These are phyloP conservation scores for Vaccinium darrowii DNA, from an alignment of 148 eudicot genomes.

Conservation along the genomic window DNA sequence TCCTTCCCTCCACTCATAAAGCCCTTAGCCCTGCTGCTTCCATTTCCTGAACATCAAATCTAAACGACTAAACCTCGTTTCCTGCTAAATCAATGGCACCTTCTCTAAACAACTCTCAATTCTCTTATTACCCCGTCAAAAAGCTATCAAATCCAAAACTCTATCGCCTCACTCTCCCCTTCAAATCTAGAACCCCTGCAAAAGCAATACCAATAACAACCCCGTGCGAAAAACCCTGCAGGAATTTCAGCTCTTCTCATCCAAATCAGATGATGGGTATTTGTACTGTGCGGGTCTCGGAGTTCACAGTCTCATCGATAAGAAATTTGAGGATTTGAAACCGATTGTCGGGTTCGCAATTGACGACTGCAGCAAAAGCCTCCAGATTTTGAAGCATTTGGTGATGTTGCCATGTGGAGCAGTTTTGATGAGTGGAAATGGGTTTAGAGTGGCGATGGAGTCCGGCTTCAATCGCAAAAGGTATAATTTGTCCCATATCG, in stretches of 20 bases:
- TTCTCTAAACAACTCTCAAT: no score
- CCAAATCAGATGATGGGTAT: constrained; percentile 66
- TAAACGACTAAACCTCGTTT: no score
- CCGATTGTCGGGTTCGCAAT: constrained; percentile 89
- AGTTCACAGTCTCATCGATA: constrained; percentile 74
- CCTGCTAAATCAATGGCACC: no score
- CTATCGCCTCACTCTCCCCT: no score
- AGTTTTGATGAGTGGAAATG: constrained; percentile 95
- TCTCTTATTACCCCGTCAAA: no score
- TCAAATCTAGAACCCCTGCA: constrained; percentile 13
- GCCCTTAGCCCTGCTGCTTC: no score
- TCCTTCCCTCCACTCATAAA: no score
- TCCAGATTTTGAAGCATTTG: constrained; percentile 89
- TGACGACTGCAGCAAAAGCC: constrained; percentile 80
- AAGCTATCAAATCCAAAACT: no score
- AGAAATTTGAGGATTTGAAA: constrained; percentile 71
- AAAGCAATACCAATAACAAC: constrained; percentile 10
- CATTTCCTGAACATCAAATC: no score
- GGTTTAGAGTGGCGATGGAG: constrained; percentile 69
- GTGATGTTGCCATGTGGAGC: constrained; percentile 86
- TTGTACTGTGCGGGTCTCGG: constrained; percentile 79
- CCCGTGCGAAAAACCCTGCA: background rate
- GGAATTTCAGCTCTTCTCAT: constrained; percentile 48
- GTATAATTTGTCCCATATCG: constrained; percentile 16
- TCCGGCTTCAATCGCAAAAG: constrained; percentile 89